Percentiles rank a stretch among this genome's conserved stretches.
Conservation (phyloP, 352 stramenopile species). For the Peronospora farinosa region DNA sequence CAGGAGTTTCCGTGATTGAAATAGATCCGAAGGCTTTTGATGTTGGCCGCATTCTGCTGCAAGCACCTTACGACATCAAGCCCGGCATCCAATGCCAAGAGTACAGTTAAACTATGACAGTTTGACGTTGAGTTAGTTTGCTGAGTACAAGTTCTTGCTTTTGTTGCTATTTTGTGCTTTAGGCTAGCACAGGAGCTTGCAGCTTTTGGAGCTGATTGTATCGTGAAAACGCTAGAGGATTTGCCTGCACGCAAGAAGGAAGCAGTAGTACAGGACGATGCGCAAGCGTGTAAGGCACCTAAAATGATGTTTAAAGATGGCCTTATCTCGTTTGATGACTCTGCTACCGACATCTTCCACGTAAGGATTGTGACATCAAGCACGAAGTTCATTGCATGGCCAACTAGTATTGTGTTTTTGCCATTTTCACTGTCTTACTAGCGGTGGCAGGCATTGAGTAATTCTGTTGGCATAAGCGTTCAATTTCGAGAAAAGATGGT, state of each 20-base stretch:
- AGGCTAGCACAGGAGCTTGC: constrained; percentile 51
- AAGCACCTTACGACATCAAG: constrained; percentile 44
- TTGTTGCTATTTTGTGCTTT: constrained; percentile 1
- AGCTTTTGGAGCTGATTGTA: constrained; percentile 47
- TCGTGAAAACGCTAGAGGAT: constrained; percentile 59
- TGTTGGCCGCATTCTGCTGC: constrained; percentile 69
- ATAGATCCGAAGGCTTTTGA: constrained; percentile 82
- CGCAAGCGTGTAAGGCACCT: constrained; percentile 47
- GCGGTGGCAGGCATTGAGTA: constrained; percentile 73
- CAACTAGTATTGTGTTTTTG: constrained; percentile 1
- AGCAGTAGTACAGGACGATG: constrained; percentile 52
- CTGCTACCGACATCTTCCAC: constrained; percentile 48
- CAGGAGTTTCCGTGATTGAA: constrained; percentile 81
- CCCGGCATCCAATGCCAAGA: constrained; percentile 42
- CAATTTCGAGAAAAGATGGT: constrained; percentile 59
- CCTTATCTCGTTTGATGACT: constrained; percentile 43
- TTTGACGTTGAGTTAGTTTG: not conserved
- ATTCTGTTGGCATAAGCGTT: constrained; percentile 61
- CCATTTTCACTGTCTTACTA: constrained; percentile 14
- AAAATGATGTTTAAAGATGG: constrained; percentile 65
- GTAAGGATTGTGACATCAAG: constrained; percentile 22
- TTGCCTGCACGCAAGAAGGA: constrained; percentile 41
- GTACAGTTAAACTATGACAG: constrained; percentile 17
- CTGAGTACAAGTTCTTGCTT: not conserved
- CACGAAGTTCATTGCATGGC: not conserved